Evolutionary conservation across 1,139 yeast species (phyloP).

Genomic region (Candida tropicalis): DNA sequence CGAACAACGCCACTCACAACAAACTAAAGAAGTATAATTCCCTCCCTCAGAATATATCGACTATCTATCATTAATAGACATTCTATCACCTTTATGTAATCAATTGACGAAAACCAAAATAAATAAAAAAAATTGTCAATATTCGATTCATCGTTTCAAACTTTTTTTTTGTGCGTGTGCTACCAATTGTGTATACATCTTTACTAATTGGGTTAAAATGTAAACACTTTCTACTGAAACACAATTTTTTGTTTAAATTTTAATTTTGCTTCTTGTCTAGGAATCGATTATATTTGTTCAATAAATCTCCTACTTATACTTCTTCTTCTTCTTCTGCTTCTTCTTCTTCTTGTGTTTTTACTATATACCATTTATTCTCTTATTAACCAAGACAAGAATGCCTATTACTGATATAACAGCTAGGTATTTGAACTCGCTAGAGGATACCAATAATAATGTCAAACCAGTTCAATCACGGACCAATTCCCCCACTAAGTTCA

Average conservation of each 20-base stretch:
- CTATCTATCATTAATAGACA: too few relatives aligned
- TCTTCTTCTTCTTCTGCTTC: background rate
- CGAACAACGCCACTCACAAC: conserved; percentile 12
- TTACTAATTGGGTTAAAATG: conserved; percentile 4
- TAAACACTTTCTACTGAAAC: background rate
- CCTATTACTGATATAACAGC: conserved; percentile 29
- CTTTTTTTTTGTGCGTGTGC: too few relatives aligned
- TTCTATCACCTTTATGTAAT: too few relatives aligned
- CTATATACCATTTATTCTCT: background rate
- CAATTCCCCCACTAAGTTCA: conserved; percentile 22
- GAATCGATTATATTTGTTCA: background rate
- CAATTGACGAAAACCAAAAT: too few relatives aligned
- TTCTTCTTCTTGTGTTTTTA: background rate
- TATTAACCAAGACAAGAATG: conserved; percentile 1
- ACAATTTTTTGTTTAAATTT: background rate
- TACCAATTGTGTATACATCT: too few relatives aligned
- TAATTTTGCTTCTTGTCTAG: too few relatives aligned
- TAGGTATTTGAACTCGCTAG: conserved; percentile 35
- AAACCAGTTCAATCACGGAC: conserved; percentile 35
- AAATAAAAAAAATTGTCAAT: too few relatives aligned
- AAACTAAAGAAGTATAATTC: too few relatives aligned
- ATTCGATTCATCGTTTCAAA: too few relatives aligned
- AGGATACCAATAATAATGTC: conserved; percentile 21
- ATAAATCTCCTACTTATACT: too few relatives aligned
- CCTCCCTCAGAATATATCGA: too few relatives aligned